phyloP scores from a whole-genome alignment of 2,329 filamentous ascomycete genomes.

The Neofusicoccum ribis region DNA sequence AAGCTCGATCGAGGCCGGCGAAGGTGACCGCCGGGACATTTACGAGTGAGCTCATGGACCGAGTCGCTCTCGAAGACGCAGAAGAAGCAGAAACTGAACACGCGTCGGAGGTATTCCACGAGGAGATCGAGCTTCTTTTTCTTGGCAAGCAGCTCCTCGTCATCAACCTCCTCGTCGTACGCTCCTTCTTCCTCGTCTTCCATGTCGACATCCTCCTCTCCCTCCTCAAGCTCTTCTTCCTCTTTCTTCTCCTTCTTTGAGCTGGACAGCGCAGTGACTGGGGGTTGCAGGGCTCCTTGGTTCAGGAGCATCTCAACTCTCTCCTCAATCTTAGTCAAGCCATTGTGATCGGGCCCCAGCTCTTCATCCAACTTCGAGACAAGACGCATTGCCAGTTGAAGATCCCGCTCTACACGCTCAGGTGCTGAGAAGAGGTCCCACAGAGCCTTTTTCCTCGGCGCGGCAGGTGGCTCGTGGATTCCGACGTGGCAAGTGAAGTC shows the following conservation, averaged over 20 bases:
- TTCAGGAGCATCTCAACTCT: constrained; percentile 78
- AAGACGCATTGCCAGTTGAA: constrained; percentile 78
- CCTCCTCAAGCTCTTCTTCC: constrained; percentile 69
- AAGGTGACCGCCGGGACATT: constrained; percentile 96
- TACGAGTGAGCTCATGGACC: constrained; percentile 89
- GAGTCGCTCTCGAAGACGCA: constrained; percentile 99
- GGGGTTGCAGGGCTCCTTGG: constrained; percentile 74
- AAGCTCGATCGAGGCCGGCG: constrained; percentile 85
- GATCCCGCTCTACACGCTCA: constrained; percentile 87
- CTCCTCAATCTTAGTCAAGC: constrained; percentile 78
- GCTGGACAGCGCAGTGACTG: constrained; percentile 52
- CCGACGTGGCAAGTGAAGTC: constrained; percentile 98
- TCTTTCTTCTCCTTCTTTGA: constrained; percentile 64
- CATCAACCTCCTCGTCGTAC: constrained; percentile 77
- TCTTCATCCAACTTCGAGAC: constrained; percentile 84
- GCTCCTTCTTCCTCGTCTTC: constrained; percentile 66
- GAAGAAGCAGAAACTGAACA: constrained; percentile 99
- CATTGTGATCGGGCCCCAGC: constrained; percentile 74
- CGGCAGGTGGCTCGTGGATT: constrained; percentile 83
- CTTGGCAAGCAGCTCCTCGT: constrained; percentile 84
- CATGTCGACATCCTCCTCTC: constrained; percentile 56
- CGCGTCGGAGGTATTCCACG: constrained; percentile 93
- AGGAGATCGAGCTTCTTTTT: constrained; percentile 96
- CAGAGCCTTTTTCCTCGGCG: constrained; percentile 88
- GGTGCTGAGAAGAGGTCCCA: constrained; percentile 97